Base-by-base conservation (phyloP, 2,329 filamentous ascomycete species). In the Phoma sp. region DNA sequence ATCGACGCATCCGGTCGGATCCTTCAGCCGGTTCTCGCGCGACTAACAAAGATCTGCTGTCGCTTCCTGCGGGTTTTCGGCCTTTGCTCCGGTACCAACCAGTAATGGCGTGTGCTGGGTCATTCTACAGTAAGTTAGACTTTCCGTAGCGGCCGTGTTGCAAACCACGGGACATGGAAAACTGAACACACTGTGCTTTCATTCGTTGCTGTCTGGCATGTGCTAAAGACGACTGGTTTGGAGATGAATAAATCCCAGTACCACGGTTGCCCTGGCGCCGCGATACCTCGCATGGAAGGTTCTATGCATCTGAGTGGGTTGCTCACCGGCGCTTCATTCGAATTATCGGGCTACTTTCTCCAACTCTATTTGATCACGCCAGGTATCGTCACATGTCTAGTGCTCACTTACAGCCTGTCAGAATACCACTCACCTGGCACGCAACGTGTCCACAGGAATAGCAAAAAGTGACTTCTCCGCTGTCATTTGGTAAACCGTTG, bases 101-200 rank as follows among this genome's bases (percentile, higher is more conserved):
- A 41, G n/a, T 13, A n/a, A 44, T 45, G 41, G 45, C 40, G 51
- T 36, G 35, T 24, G 35, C 40, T 54, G 51, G 30, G 40, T 40
- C 46, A 35, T 41, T 38, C 36, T 45, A 45, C 51, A 27, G 51
- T 44, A 44, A 33, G 33, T 45, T 42, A 40, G 29, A 30, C 45
- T 41, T 54, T 35, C 51, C 51, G 51, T 45, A 41, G 36, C 52
- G 36, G 46, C 52, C 52, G 36, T 37, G 30, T 18, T 46, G 46
- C 40, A 35, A 48, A 40, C 45, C 35, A 48, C 35, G 40, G 45
- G 23, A 41, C 33, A 49, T 23, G 23, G 24, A 32, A 36, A 41
- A 36, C 23, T 24, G 38, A 42, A 32, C 6, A 22, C 24, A 27
- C 41, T 32, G 46, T 14, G 27, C 30, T 14, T 13, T 42, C 8